Evolutionary conservation across 2,329 filamentous ascomycete species (phyloP).

Genomic region (Stromatinia cepivora): DNA sequence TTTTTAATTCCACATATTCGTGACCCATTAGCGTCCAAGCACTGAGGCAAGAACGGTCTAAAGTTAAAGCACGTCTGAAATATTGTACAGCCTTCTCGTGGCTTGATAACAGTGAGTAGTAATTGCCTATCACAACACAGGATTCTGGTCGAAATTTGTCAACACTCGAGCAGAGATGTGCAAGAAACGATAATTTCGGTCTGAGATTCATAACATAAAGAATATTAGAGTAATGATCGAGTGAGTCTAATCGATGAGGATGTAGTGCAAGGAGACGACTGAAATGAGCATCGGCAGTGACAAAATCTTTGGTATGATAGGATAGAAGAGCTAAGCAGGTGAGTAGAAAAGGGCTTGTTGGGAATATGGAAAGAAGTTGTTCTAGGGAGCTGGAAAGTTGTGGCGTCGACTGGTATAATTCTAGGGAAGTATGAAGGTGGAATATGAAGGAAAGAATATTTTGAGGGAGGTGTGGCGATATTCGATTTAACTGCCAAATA

Average conservation of each 20-base stretch:
- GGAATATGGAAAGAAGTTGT: slow-evolving; percentile 81
- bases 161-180: slow-evolving; percentile 84
- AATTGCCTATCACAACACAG: slow-evolving; percentile 95
- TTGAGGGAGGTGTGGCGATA: slow-evolving; percentile 73
- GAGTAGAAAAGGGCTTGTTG: slow-evolving; percentile 82
- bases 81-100: slow-evolving; percentile 99
- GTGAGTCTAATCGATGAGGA: slow-evolving; percentile 75
- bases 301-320: slow-evolving; percentile 85
- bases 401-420: slow-evolving; percentile 83
- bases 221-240: slow-evolving; percentile 97
- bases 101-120: slow-evolving; percentile 90
- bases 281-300: slow-evolving; percentile 65
- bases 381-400: slow-evolving; percentile 72
- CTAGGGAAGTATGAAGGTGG: slow-evolving; percentile 84
- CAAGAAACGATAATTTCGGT: slow-evolving; percentile 88
- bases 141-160: slow-evolving; percentile 97
- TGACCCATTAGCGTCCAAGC: slow-evolving; percentile 99
- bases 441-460: slow-evolving; percentile 95
- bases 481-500: slow-evolving; percentile 62
- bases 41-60: slow-evolving; percentile 87
- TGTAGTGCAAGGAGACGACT: slow-evolving; percentile 78
- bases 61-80: slow-evolving; percentile 85
- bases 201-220: slow-evolving; percentile 88
- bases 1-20: slow-evolving; percentile 98
- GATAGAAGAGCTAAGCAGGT: slow-evolving; percentile 85